Evolutionary conservation across 2,329 filamentous ascomycete species (phyloP).

Genomic region (Pseudogymnoascus sp.): DNA sequence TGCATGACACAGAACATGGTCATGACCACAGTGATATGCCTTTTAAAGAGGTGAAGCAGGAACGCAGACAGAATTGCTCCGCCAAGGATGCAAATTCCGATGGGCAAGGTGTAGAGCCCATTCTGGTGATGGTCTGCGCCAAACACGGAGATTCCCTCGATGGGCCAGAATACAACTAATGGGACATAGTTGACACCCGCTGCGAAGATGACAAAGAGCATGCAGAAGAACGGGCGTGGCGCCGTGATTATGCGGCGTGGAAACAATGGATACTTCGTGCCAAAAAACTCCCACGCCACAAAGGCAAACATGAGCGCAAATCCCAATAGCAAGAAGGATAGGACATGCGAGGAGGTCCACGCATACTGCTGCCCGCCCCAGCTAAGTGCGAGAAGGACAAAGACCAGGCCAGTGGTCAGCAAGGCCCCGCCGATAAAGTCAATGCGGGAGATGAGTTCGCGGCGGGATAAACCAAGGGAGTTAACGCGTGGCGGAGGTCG

Average conservation of each 20-base stretch:
- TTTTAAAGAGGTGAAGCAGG: slow-evolving; percentile 45
- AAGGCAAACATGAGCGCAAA: slow-evolving; percentile 16
- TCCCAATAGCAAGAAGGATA: slow-evolving; percentile 15
- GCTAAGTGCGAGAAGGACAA: slow-evolving; percentile 40
- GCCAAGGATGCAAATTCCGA: slow-evolving; percentile 51
- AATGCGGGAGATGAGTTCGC: slow-evolving; percentile 35
- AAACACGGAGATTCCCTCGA: slow-evolving; percentile 53
- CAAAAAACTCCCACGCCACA: slow-evolving; percentile 19
- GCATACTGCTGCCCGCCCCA: slow-evolving; percentile 33
- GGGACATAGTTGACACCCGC: slow-evolving; percentile 8
- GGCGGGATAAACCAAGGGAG: slow-evolving; percentile 29
- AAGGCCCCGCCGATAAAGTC: slow-evolving; percentile 42
- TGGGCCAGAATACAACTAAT: slow-evolving; percentile 48
- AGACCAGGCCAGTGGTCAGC: slow-evolving; percentile 37
- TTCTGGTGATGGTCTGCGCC: slow-evolving; percentile 53
- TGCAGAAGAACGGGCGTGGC: slow-evolving; percentile 31
- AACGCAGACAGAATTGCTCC: slow-evolving; percentile 49
- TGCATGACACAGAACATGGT: slow-evolving; percentile 40
- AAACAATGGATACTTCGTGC: slow-evolving; percentile 8
- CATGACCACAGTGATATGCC: slow-evolving; percentile 49
- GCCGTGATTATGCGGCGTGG: slow-evolving; percentile 33
- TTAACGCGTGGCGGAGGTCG: slow-evolving; percentile 36
- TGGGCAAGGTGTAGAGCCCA: slow-evolving; percentile 52
- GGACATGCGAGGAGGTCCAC: slow-evolving; percentile 32
- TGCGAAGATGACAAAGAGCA: slow-evolving; percentile 24